Percentiles rank a stretch among this genome's conserved stretches.
These are phyloP conservation scores for Lachnellula subtilissima DNA, from an alignment of 2,329 filamentous ascomycete species.

Conservation along the genomic window DNA sequence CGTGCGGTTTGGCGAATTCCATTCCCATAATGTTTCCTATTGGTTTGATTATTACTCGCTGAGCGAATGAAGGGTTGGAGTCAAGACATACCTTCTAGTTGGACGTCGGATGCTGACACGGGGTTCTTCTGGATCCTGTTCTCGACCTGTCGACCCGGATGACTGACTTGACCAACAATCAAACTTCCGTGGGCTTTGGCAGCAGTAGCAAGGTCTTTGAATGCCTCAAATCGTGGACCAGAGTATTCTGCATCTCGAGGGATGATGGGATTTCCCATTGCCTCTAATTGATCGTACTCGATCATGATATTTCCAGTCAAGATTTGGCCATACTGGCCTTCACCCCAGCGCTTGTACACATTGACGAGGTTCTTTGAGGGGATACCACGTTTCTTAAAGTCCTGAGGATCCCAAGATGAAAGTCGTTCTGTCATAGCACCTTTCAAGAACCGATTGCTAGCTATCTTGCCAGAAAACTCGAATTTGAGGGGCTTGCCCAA, in stretches of 20 bases:
- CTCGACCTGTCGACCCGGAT: conserved; percentile 48
- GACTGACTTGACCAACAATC: conserved; percentile 56
- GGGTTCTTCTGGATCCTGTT: conserved; percentile 33
- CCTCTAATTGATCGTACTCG: conserved; percentile 54
- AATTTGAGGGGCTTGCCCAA: conserved; percentile 45
- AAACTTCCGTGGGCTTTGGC: conserved; percentile 54
- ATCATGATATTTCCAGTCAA: conserved; percentile 62
- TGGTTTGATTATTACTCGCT: background rate
- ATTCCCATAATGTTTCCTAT: conserved; percentile 38
- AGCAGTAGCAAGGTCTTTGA: conserved; percentile 49
- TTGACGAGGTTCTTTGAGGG: conserved; percentile 49
- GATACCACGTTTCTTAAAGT: conserved; percentile 48
- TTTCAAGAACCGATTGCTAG: conserved; percentile 63
- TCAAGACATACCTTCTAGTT: conserved; percentile 29
- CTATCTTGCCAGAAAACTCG: conserved; percentile 48
- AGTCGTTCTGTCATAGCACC: conserved; percentile 62
- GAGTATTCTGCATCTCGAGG: conserved; percentile 45
- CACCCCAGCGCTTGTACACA: conserved; percentile 57
- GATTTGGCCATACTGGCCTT: conserved; percentile 51
- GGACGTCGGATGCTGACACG: conserved; percentile 38
- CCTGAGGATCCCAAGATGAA: conserved; percentile 53
- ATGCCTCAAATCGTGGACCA: conserved; percentile 56
- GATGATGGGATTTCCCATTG: conserved; percentile 54
- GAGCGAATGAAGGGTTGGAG: background rate
- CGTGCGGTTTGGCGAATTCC: conserved; percentile 49